A percentile compares a stretch with the other conserved stretches of the same genome.
Evolutionary conservation across 345 rosid species (phyloP).

Genomic region (Acer yangbiense): DNA sequence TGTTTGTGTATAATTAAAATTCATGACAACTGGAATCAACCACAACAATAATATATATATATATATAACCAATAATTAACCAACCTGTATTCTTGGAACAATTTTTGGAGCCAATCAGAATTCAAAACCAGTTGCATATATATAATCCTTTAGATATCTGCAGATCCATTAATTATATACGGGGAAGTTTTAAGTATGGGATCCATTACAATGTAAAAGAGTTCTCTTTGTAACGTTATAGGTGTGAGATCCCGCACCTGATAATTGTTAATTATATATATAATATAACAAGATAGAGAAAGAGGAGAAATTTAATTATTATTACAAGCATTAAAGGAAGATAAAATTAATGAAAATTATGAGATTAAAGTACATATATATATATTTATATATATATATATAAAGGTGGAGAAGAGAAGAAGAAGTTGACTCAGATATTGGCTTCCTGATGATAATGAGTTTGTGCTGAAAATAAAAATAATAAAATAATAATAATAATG

Average conservation of each 20-base stretch:
- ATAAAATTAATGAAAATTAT: background rate
- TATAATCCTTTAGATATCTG: background rate
- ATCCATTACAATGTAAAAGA: too few relatives aligned
- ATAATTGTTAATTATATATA: too few relatives aligned
- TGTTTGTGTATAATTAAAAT: background rate
- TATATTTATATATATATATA: too few relatives aligned
- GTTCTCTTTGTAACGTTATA: too few relatives aligned
- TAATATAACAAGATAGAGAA: too few relatives aligned
- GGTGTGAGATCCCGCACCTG: too few relatives aligned
- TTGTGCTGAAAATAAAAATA: background rate
- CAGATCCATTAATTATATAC: constrained; percentile 2
- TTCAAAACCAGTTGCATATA: background rate
- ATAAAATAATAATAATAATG: too few relatives aligned
- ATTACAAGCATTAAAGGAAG: too few relatives aligned
- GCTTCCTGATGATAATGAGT: background rate
- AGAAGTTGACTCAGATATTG: background rate
- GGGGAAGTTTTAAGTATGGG: too few relatives aligned
- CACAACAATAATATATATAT: background rate
- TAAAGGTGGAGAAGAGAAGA: background rate
- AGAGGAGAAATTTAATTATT: too few relatives aligned
- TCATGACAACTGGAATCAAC: constrained; percentile 25
- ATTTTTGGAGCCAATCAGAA: constrained; percentile 5
- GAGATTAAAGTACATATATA: background rate
- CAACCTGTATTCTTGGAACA: constrained; percentile 4
- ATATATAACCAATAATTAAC: background rate